These are phyloP conservation scores for Pythium dissotocum DNA, from an alignment of 352 stramenopile species.

Conservation along the genomic window DNA sequence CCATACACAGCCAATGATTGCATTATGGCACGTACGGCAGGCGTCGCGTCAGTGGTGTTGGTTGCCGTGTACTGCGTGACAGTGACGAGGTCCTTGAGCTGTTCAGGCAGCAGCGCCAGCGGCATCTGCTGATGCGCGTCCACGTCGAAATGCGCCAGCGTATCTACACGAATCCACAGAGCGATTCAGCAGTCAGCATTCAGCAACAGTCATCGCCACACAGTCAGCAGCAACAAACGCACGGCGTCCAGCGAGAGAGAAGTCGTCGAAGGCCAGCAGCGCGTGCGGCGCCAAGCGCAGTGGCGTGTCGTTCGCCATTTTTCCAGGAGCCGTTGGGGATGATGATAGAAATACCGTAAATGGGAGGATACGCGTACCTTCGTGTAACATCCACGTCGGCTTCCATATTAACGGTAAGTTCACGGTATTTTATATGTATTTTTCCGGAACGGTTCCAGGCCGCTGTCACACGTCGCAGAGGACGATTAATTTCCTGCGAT, in stretches of 20 bases:
- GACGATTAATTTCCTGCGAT: neutral
- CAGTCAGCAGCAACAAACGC: constrained; percentile 13
- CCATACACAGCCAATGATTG: neutral
- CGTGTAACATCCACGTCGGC: constrained; percentile 7
- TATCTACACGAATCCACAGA: neutral
- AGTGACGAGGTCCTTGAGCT: neutral
- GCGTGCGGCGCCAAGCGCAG: constrained; percentile 29
- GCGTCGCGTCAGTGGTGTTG: neutral
- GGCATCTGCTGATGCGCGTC: constrained; percentile 1
- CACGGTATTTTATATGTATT: neutral
- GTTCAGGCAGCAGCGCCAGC: constrained; percentile 1
- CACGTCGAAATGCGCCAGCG: constrained; percentile 8
- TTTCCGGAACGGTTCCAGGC: neutral
- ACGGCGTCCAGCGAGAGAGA: constrained; percentile 62
- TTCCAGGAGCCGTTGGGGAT: neutral
- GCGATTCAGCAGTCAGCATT: neutral
- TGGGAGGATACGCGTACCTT: constrained; percentile 17
- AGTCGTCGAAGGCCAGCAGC: constrained; percentile 72
- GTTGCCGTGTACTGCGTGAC: neutral
- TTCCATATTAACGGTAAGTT: constrained; percentile 4
- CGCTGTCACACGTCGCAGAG: neutral
- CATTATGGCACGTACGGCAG: neutral
- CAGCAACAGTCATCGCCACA: neutral
- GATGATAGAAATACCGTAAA: neutral
- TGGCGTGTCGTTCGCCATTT: constrained; percentile 2